Evolutionary conservation across 345 rosid genomes (phyloP).

Genomic region (Turritis glabra): DNA sequence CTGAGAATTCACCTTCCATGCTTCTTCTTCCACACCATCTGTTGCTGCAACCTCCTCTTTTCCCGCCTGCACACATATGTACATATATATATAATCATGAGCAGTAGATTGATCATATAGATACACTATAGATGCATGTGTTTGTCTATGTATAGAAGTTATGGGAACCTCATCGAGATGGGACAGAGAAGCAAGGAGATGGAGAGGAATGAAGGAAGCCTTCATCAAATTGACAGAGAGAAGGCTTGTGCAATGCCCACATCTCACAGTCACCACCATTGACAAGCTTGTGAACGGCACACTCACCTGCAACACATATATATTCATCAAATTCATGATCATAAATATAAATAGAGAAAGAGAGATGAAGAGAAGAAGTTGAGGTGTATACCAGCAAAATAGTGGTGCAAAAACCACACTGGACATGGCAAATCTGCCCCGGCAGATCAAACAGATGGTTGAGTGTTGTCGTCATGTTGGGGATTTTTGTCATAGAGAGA

Average conservation of each 20-base stretch:
- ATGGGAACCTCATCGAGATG: constrained; percentile 49
- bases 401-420: constrained; percentile 92
- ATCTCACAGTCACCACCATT: constrained; percentile 88
- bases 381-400: constrained; percentile 66
- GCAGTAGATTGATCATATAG: background rate
- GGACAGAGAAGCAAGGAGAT: constrained; percentile 67
- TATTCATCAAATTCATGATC: constrained; percentile 1
- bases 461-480: constrained; percentile 65
- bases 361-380: background rate
- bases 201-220: constrained; percentile 85
- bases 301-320: constrained; percentile 61
- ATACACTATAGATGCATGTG: background rate
- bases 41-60: constrained; percentile 45
- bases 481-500: constrained; percentile 32
- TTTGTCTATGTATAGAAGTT: background rate
- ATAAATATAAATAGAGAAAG: background rate
- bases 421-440: constrained; percentile 95
- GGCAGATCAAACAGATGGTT: constrained; percentile 73
- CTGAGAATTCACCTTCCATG: constrained; percentile 28
- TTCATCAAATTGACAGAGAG: constrained; percentile 92
- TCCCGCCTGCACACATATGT: constrained; percentile 30
- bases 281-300: constrained; percentile 88
- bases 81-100: background rate
- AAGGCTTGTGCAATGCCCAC: constrained; percentile 93
- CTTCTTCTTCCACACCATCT: constrained; percentile 41